Percentiles rank a stretch among this genome's conserved stretches.
Conservation (phyloP, 805 yeast species). For the Wickerhamomyces chaumierensis region DNA sequence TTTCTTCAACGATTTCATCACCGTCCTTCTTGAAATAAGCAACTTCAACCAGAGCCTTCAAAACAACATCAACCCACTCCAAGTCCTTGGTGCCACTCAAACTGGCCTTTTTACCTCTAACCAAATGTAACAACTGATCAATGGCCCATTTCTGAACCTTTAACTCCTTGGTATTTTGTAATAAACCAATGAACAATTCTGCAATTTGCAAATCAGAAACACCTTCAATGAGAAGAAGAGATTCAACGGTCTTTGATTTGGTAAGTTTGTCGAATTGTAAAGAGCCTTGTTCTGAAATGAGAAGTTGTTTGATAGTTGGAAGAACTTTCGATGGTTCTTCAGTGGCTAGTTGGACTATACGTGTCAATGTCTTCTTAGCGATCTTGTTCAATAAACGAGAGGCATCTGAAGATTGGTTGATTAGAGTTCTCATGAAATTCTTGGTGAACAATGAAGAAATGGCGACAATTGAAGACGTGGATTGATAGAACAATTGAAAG, state of each 20-base stretch:
- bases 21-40: conserved; percentile 20
- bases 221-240: conserved; percentile 3
- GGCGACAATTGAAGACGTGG: conserved; percentile 12
- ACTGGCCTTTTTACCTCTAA: conserved; percentile 30
- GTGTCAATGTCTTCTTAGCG: conserved; percentile 39
- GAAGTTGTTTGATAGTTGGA: conserved; percentile 23
- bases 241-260: conserved; percentile 54
- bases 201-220: conserved; percentile 8
- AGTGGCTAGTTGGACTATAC: conserved; percentile 29
- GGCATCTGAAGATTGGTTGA: conserved; percentile 62
- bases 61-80: conserved; percentile 20
- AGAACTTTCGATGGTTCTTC: conserved; percentile 24
- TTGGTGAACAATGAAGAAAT: conserved; percentile 34
- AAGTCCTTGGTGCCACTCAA: conserved; percentile 13
- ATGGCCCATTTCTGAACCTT: conserved; percentile 37
- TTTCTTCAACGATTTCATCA: conserved; percentile 3
- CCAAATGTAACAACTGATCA: conserved; percentile 45
- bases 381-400: conserved; percentile 59
- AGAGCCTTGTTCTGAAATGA: conserved; percentile 38
- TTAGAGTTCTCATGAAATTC: conserved; percentile 60
- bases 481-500: conserved; percentile 36
- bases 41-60: conserved; percentile 20
- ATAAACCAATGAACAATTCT: conserved; percentile 9
- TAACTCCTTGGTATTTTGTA: conserved; percentile 7
- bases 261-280: conserved; percentile 70